Evolutionary conservation across 805 yeast genomes (phyloP).

Genomic region (Cyberlindnera petersonii): DNA sequence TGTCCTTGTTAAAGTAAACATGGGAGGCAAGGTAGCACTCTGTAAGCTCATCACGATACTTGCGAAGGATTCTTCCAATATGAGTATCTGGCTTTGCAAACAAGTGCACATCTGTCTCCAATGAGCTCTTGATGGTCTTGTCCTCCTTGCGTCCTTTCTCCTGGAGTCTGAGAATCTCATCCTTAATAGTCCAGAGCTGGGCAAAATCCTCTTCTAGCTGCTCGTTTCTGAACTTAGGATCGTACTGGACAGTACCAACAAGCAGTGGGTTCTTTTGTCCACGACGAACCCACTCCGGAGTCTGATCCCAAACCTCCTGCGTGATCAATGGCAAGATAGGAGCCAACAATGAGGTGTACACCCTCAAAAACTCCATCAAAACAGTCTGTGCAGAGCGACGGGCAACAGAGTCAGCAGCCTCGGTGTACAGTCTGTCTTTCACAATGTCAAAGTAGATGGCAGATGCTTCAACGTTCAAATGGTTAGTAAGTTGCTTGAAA

Average conservation of each 20-base stretch:
- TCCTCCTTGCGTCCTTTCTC: constrained; percentile 53
- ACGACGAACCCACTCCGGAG: constrained; percentile 31
- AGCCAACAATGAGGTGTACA: constrained; percentile 63
- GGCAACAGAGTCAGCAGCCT: constrained; percentile 39
- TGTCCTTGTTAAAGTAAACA: constrained; percentile 36
- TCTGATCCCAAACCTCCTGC: constrained; percentile 82
- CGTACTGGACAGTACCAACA: constrained; percentile 13
- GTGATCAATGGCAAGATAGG: constrained; percentile 82
- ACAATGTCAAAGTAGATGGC: constrained; percentile 81
- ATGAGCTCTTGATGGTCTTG: constrained; percentile 47
- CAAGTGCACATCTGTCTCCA: constrained; percentile 52
- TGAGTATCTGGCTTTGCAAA: constrained; percentile 21
- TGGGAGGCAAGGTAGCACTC: constrained; percentile 65
- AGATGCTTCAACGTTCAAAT: constrained; percentile 72
- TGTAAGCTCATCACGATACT: constrained; percentile 38
- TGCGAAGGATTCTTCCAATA: constrained; percentile 10
- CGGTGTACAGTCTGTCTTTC: constrained; percentile 84
- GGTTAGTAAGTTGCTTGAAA: constrained; percentile 61
- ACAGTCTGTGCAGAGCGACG: constrained; percentile 66
- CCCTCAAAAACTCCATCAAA: constrained; percentile 50
- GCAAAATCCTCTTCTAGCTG: constrained; percentile 40
- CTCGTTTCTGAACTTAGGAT: constrained; percentile 31
- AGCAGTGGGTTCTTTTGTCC: constrained; percentile 18
- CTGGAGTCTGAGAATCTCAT: constrained; percentile 44
- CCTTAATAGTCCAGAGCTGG: constrained; percentile 44